Base-by-base conservation (phyloP, 441 rosid species). In the Daphne laureola region DNA sequence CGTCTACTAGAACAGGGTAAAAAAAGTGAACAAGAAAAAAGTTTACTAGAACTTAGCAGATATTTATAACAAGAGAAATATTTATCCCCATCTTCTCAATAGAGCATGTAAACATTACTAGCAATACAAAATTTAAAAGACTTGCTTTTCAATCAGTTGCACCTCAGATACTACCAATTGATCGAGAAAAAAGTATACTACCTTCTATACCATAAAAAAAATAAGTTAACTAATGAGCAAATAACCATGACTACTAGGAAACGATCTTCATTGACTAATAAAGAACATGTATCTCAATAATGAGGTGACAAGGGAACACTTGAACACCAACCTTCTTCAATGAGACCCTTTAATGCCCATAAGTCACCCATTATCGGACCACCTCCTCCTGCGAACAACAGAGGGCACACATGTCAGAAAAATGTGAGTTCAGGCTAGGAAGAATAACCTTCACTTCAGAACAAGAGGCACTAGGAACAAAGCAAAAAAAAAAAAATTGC, bases 301-400 rank as follows among this genome's bases (percentile, higher is more conserved):
- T 36, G 51, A 26, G 36, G 44, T 31, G 26, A 55, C 54, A 61
- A 55, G 13, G 58, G 38, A 18, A 57, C 5, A 12, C 18, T 54
- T 46, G 58, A 62, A 47, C 44, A 58, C 35, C 47, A 49, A 94
- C 99, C 99, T 82, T 83, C 97, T 63, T 90, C 96, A 53, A 87
- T 83, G 35, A 94, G 81, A 58, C 98, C 99, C 84, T 90, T 94
- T 74, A 94, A 68, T 70, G 99, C 99, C 98, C 99, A 94, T 64
- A 94, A 78, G 75, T 94, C 99, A 75, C 95, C 90, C 98, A 94
- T 87, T 73, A 94, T 90, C 49, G 96, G 96, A 17, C 99, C 96
- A 51, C 96, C 94, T 49, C 99, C 97, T 71, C 99, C 99, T 94
- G 66, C 58, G 58, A 68, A 73, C 68, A 58, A 54, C 55, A 67